phyloP scores from a whole-genome alignment of 192 early-diverging fungal species.

The Umbelopsis isabellina region DNA sequence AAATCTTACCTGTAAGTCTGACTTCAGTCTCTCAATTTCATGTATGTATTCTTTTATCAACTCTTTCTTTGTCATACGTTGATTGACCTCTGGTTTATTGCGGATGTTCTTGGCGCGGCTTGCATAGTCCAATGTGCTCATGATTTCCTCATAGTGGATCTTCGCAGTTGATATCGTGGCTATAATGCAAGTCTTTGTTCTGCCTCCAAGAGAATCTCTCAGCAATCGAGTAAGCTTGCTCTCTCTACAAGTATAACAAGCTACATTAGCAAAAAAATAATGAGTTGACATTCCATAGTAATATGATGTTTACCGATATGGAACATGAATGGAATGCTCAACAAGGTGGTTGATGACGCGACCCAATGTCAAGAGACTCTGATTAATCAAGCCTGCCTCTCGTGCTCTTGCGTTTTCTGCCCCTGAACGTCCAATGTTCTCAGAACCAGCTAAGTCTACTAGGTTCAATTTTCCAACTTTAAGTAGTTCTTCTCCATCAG shows the following conservation, averaged over 20 bases:
- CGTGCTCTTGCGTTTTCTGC: slow-evolving; percentile 80
- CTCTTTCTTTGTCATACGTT: slow-evolving; percentile 80
- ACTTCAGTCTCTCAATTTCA: slow-evolving; percentile 79
- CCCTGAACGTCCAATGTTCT: slow-evolving; percentile 90
- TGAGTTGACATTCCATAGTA: neutral
- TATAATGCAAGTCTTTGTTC: slow-evolving; percentile 94
- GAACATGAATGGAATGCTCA: slow-evolving; percentile 63
- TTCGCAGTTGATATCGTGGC: slow-evolving; percentile 87
- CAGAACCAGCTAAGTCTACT: slow-evolving; percentile 94
- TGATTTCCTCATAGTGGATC: slow-evolving; percentile 67
- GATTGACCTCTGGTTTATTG: slow-evolving; percentile 78
- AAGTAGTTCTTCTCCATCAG: slow-evolving; percentile 85
- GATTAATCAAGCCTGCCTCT: slow-evolving; percentile 93
- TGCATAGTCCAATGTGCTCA: slow-evolving; percentile 80
- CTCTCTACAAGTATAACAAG: slow-evolving; percentile 44
- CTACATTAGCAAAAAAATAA: neutral
- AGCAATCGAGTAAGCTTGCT: slow-evolving; percentile 90
- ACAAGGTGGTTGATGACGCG: slow-evolving; percentile 72
- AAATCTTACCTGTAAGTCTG: slow-evolving; percentile 72
- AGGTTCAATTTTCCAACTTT: slow-evolving; percentile 95
- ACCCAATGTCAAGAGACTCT: slow-evolving; percentile 72
- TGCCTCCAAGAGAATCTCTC: slow-evolving; percentile 89
- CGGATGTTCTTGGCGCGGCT: slow-evolving; percentile 76
- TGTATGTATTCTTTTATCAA: slow-evolving; percentile 79
- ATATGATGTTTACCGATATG: slow-evolving; percentile 56